Conservation (phyloP, 495 filamentous ascomycete species). For the Trichoderma orchidacearum region DNA sequence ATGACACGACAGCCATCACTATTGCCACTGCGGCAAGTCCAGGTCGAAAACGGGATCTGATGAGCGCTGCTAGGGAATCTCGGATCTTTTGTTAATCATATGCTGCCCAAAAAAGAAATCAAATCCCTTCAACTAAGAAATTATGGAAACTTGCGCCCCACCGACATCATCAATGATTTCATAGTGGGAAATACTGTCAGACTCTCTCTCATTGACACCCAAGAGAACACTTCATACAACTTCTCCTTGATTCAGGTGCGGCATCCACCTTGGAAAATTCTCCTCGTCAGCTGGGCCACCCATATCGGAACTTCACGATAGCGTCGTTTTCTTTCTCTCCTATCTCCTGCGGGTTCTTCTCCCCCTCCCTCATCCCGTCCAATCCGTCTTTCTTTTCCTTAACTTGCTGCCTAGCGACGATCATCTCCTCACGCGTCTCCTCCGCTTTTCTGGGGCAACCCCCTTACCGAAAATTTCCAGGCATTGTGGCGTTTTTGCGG, state of each 20-base stretch:
- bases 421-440: background rate
- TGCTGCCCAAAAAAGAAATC: no score
- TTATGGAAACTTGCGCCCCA: background rate
- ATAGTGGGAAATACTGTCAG: background rate
- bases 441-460: background rate
- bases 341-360: background rate
- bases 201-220: no score
- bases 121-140: background rate
- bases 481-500: background rate
- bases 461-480: background rate
- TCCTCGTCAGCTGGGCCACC: background rate
- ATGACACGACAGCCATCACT: no score
- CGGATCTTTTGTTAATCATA: no score
- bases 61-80: no score
- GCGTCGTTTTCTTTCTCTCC: background rate
- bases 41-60: no score
- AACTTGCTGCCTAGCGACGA: background rate
- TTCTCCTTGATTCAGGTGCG: background rate
- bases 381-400: background rate
- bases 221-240: no score
- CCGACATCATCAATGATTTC: background rate
- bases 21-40: no score
- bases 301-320: background rate
- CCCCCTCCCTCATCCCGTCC: background rate
- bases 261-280: background rate